phyloP scores from a whole-genome alignment of 1,139 yeast genomes.

The Maudiozyma humilis region DNA sequence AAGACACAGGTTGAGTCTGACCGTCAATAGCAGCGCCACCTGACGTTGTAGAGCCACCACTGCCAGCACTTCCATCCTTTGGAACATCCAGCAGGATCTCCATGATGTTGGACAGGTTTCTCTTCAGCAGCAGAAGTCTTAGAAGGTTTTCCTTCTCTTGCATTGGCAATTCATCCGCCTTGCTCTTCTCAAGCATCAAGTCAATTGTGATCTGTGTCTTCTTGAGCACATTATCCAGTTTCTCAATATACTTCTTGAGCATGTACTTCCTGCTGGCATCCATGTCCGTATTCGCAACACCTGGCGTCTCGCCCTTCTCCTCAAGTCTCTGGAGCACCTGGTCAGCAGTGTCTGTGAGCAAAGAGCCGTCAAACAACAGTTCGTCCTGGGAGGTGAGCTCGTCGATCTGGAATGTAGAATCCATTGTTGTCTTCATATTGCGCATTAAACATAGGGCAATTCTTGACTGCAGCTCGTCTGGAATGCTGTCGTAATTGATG shows the following conservation, averaged over 20 bases:
- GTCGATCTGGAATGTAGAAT: conserved; percentile 35
- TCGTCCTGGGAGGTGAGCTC: conserved; percentile 37
- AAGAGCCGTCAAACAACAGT: conserved; percentile 45
- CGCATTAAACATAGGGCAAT: conserved; percentile 76
- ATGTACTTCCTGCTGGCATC: conserved; percentile 35
- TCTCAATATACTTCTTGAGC: conserved; percentile 41
- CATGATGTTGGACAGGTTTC: conserved; percentile 56
- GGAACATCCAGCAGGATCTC: conserved; percentile 40
- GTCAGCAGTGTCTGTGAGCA: conserved; percentile 60
- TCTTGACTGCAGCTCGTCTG: conserved; percentile 66
- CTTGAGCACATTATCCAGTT: conserved; percentile 45
- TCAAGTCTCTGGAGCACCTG: conserved; percentile 39
- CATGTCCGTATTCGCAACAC: conserved; percentile 19
- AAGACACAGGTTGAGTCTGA: background rate
- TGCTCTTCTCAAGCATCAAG: conserved; percentile 50
- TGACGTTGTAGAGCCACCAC: too few relatives aligned
- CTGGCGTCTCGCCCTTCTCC: conserved; percentile 11
- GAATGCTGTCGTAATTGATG: conserved; percentile 58
- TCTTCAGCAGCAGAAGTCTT: conserved; percentile 54
- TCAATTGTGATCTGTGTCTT: conserved; percentile 56
- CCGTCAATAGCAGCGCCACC: background rate
- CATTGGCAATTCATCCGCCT: conserved; percentile 46
- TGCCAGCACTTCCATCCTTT: background rate
- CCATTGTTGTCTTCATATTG: conserved; percentile 62
- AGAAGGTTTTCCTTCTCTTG: conserved; percentile 68